Base-by-base conservation (phyloP, 2,329 filamentous ascomycete species). In the Alternaria panax region DNA sequence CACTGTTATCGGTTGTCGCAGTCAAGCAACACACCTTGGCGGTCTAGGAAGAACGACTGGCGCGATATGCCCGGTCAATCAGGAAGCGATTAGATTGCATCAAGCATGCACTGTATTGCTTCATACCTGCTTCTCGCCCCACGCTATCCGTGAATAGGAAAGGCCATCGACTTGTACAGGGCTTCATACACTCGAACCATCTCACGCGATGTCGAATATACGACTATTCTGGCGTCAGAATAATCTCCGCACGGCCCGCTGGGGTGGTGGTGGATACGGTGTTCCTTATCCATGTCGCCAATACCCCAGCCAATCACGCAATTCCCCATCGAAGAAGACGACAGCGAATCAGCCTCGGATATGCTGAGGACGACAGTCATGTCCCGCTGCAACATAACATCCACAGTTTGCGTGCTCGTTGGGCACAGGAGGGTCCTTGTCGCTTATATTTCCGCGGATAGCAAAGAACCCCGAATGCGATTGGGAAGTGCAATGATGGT, bases 261-360 rank as follows among this genome's bases (percentile, higher is more conserved):
- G 57, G n/a, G 42, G 54, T 36, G 46, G 53, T 54, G 53, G 42
- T 36, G 46, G 55, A 48, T 51, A 54, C 51, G 45, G 28, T 48
- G 54, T 58, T 63, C 57, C 57, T 45, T 41, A 64, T 61, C 48
- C 36, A 72, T 75, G 73, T 75, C 66, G 73, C 67, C 62, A 70
- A 52, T 27, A 51, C 46, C 68, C 66, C 57, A 57, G 68, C 71
- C 69, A 72, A 75, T 76, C 68, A 75, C 74, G 74, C 73, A 70
- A 76, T 75, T 40, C 48, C 60, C 57, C 54, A 64, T 65, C 54
- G 60, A 66, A 38, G 34, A 27, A 24, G 18, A 45, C 20, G 24
- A 62, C 61, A 52, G 56, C 72, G 64, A 72, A 73, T 71, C 66
- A 73, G 24, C 61, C 59, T 55, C 40, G 51, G 36, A 48, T 50